Evolutionary conservation across 805 yeast genomes (phyloP), one percentile per base, ranked within the genome.

Genomic region (Kregervanrija delftensis): DNA sequence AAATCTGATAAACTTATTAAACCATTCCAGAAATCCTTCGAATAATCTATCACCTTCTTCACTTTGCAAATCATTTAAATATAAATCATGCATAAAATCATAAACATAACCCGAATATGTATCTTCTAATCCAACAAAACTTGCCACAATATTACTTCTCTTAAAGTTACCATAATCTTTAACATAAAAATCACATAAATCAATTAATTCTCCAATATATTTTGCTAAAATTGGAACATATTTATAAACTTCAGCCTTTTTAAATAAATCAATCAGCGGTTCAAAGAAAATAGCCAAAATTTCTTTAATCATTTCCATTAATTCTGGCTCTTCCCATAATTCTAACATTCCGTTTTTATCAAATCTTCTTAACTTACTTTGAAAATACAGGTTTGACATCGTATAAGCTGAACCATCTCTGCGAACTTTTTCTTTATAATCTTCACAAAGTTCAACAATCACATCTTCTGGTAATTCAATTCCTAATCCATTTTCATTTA

Each of bases 271-370:
- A 45, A 86, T 81, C 59, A 86, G 66, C 1, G 95, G 93, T 49
- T 81, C 83, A 58, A 84, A 86, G 49, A 86, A 79, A 50, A 85
- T 68, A 2, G 86, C 69, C 39, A 93, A 71, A 30, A 88, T 68
- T 40, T 86, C 86, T 51, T 84, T 84, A 46, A 90, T 68, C 36
- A 91, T 71, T 33, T 72, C 72, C n/a, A 89, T 81, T 39, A 95
- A 67, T 51, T 85, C 86, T 0, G 91, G 88, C 54, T 90, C 96
- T 39, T 78, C 79, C 95, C 96, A 87, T 37, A 90, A 59, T 56
- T 82, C 81, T 54, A 80, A 81, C 69, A 90, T 64, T 37, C 83
- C 66, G 45, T 79, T 77, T 59, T 87, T 89, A 58, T 91, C 99
- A 33, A 79, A 76, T 46, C 77, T 81, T 33, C 93, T 74, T 1